Percentiles rank a stretch among this genome's conserved stretches.
Conservation (phyloP, 345 rosid genomes). For the Litchi chinensis region DNA sequence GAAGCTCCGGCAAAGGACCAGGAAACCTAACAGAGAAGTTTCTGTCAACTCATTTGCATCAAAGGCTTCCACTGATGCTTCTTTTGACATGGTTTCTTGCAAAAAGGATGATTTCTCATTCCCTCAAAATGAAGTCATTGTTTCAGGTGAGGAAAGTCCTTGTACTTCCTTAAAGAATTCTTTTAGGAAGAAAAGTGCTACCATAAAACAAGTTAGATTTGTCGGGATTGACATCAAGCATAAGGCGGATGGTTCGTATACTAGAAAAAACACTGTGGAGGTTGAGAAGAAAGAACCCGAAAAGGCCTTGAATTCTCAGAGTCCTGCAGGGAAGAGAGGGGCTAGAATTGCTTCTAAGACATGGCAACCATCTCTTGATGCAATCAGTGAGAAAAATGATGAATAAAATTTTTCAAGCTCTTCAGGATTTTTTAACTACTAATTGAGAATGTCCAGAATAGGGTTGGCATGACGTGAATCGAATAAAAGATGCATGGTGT, state of each 20-base stretch:
- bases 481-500: not conserved
- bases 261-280: not conserved
- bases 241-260: not conserved
- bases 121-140: conserved; percentile 10
- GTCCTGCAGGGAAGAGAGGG: not conserved
- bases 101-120: not conserved
- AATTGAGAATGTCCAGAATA: not conserved
- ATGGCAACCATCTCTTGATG: conserved; percentile 37
- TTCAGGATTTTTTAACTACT: not conserved
- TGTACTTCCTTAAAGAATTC: conserved; percentile 1
- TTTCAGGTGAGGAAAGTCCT: conserved; percentile 4
- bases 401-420: not conserved
- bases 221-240: conserved; percentile 32
- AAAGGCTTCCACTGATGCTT: not conserved
- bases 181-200: conserved; percentile 10
- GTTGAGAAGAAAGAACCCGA: conserved; percentile 1
- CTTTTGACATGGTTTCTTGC: not conserved
- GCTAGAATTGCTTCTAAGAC: not conserved
- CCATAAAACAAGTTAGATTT: conserved; percentile 35
- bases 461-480: not conserved
- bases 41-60: conserved; percentile 3
- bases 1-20: conserved; percentile 39
- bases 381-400: conserved; percentile 24
- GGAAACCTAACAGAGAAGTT: conserved; percentile 15
- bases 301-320: conserved; percentile 1